These are phyloP conservation scores for Orbilia quercus DNA, from an alignment of 2,329 filamentous ascomycete species.

Conservation along the genomic window DNA sequence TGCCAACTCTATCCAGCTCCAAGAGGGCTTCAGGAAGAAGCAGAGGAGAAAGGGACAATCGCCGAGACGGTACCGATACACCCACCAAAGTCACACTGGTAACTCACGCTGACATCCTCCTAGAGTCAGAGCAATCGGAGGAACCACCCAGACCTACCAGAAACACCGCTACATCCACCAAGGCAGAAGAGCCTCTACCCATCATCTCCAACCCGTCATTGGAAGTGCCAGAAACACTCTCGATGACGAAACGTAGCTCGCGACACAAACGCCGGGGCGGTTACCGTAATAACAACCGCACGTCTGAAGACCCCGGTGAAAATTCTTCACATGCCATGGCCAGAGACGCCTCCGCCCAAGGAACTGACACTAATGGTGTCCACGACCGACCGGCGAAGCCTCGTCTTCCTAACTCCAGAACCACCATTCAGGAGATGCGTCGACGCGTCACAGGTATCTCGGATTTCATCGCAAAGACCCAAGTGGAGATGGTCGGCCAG, in stretches of 20 bases:
- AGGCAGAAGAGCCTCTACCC: conserved; percentile 44
- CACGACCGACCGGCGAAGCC: conserved; percentile 69
- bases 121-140: conserved; percentile 56
- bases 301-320: conserved; percentile 61
- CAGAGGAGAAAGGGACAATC: conserved; percentile 54
- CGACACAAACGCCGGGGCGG: conserved; percentile 58
- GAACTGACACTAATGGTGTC: conserved; percentile 63
- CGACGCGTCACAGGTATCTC: conserved; percentile 84
- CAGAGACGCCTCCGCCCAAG: conserved; percentile 62
- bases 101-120: conserved; percentile 55
- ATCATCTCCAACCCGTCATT: conserved; percentile 44
- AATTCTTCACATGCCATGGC: conserved; percentile 63
- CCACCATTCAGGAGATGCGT: conserved; percentile 89
- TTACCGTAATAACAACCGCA: conserved; percentile 65
- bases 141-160: conserved; percentile 52
- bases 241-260: conserved; percentile 61
- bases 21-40: conserved; percentile 51
- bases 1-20: conserved; percentile 50
- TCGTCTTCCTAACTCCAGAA: conserved; percentile 72
- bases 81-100: conserved; percentile 53
- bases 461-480: conserved; percentile 88
- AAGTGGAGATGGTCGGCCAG: conserved; percentile 81
- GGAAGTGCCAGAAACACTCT: conserved; percentile 57
- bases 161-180: conserved; percentile 42
- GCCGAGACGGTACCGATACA: conserved; percentile 55